A percentile compares a stretch with the other conserved stretches of the same genome.
phyloP scores from a whole-genome alignment of 352 stramenopile genomes.

The Phytopythium helicoides region DNA sequence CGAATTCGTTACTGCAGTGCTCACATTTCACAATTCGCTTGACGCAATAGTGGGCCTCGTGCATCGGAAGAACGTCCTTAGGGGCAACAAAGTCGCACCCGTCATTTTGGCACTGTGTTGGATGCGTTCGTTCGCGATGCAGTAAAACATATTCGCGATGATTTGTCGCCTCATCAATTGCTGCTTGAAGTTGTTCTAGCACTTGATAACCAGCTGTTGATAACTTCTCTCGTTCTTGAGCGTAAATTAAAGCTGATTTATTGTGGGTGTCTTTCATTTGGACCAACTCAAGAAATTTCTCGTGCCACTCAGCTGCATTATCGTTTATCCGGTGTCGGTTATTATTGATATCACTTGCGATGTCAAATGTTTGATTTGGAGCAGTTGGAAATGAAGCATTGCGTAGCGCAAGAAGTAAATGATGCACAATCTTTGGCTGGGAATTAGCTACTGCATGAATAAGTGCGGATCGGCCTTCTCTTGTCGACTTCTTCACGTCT shows the following conservation, averaged over 20 bases:
- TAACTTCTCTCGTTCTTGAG: slow-evolving; percentile 12
- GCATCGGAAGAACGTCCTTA: slow-evolving; percentile 48
- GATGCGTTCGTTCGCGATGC: slow-evolving; percentile 42
- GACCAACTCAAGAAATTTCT: slow-evolving; percentile 42
- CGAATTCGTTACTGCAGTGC: slow-evolving; percentile 28
- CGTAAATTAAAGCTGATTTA: slow-evolving; percentile 33
- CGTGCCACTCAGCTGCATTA: slow-evolving; percentile 50
- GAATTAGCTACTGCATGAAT: slow-evolving; percentile 64
- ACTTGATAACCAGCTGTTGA: slow-evolving; percentile 18
- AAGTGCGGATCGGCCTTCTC: slow-evolving; percentile 63
- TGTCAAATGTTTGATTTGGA: slow-evolving; percentile 27
- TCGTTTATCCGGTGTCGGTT: slow-evolving; percentile 1
- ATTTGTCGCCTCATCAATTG: slow-evolving; percentile 32
- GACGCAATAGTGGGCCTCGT: slow-evolving; percentile 58
- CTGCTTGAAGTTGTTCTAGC: slow-evolving; percentile 31
- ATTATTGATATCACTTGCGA: slow-evolving; percentile 1
- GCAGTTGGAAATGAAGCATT: slow-evolving; percentile 25
- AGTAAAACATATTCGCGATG: slow-evolving; percentile 51
- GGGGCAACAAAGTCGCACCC: slow-evolving; percentile 51
- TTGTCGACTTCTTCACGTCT: slow-evolving; percentile 33
- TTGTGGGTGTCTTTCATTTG: slow-evolving; percentile 23
- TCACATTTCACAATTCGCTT: slow-evolving; percentile 58
- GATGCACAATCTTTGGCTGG: slow-evolving; percentile 46
- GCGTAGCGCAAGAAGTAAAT: slow-evolving; percentile 46
- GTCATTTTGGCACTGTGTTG: slow-evolving; percentile 31